Evolutionary conservation across 495 filamentous ascomycete genomes (phyloP).

Genomic region (Penicillium psychrofluorescens): DNA sequence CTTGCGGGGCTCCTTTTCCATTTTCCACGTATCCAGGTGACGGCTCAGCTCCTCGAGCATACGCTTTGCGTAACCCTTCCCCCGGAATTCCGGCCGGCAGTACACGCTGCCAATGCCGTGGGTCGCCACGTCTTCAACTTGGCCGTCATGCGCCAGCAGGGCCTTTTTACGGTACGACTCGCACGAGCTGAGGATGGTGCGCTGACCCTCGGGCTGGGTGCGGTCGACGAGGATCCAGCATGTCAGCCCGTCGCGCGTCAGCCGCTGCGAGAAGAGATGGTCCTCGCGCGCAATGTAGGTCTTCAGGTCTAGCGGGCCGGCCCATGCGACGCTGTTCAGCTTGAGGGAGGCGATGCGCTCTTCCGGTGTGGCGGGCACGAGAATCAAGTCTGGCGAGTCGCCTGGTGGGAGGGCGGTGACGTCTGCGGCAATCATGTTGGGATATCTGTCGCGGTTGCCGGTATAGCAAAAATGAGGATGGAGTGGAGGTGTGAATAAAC

Average conservation of each 20-base stretch:
- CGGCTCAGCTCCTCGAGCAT: constrained; percentile 54
- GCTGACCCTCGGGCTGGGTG: constrained; percentile 31
- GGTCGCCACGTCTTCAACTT: constrained; percentile 57
- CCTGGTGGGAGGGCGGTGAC: constrained; percentile 43
- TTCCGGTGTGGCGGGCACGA: constrained; percentile 58
- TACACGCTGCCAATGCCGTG: constrained; percentile 88
- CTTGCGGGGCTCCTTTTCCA: constrained; percentile 27
- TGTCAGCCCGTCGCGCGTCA: constrained; percentile 67
- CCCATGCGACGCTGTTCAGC: constrained; percentile 67
- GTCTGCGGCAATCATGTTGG: constrained; percentile 28
- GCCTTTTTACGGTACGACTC: constrained; percentile 77
- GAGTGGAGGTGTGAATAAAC: neutral
- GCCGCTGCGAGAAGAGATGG: constrained; percentile 55
- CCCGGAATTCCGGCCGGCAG: constrained; percentile 62
- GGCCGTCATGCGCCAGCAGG: constrained; percentile 40
- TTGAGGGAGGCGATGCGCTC: constrained; percentile 59
- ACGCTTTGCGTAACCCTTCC: constrained; percentile 70
- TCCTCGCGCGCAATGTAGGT: constrained; percentile 75
- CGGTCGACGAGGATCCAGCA: constrained; percentile 79
- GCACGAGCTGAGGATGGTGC: constrained; percentile 70
- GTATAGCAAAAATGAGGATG: neutral
- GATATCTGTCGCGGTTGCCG: too few relatives aligned
- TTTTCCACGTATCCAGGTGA: constrained; percentile 47
- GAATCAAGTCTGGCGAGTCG: constrained; percentile 52
- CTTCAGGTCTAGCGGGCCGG: constrained; percentile 53